Evolutionary conservation across 352 stramenopile genomes (phyloP).

Genomic region (Phytophthora macrochlamydospora): DNA sequence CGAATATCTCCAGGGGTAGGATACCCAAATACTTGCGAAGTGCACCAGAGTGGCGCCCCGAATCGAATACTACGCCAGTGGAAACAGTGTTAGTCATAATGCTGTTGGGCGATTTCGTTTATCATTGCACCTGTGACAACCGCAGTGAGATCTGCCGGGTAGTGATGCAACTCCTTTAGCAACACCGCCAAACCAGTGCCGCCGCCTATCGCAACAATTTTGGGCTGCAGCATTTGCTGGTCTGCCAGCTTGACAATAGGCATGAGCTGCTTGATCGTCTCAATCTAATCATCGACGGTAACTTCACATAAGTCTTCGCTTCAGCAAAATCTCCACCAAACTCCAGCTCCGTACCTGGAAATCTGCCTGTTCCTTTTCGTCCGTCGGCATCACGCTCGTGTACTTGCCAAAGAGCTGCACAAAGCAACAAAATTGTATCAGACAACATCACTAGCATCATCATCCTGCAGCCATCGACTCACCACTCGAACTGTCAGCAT

Average conservation of each 20-base stretch:
- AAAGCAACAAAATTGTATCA: slow-evolving; percentile 9
- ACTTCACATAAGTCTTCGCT: too few species aligned
- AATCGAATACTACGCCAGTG: slow-evolving; percentile 77
- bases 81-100: not conserved
- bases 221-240: slow-evolving; percentile 79
- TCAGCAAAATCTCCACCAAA: too few species aligned
- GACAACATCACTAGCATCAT: not conserved
- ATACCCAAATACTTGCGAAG: slow-evolving; percentile 87
- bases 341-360: slow-evolving; percentile 54
- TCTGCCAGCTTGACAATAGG: slow-evolving; percentile 79
- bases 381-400: slow-evolving; percentile 82
- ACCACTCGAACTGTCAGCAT: slow-evolving; percentile 85
- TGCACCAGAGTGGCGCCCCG: slow-evolving; percentile 76
- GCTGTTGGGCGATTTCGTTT: not conserved
- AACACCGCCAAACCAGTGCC: slow-evolving; percentile 83
- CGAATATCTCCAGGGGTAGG: slow-evolving; percentile 84
- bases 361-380: slow-evolving; percentile 81
- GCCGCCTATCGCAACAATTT: slow-evolving; percentile 85
- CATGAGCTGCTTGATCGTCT: slow-evolving; percentile 75
- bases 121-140: slow-evolving; percentile 68
- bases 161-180: slow-evolving; percentile 84
- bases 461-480: slow-evolving; percentile 4
- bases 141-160: slow-evolving; percentile 84
- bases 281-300: slow-evolving; percentile 48
- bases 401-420: slow-evolving; percentile 84